Evolutionary conservation across 441 rosid genomes (phyloP).

Genomic region (Populus trichocarpa): DNA sequence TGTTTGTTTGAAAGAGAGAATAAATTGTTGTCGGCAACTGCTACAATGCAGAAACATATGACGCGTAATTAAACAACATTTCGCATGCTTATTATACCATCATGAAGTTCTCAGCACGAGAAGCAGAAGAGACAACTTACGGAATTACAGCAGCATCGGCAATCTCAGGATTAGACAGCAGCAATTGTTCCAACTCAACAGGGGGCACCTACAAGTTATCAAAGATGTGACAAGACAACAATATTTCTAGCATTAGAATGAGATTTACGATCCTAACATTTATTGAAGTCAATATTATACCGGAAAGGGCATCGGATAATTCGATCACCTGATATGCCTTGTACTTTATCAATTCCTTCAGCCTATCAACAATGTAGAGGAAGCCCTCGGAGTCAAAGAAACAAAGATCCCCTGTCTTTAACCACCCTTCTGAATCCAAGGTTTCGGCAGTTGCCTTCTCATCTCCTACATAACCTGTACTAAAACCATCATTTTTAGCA

Average conservation of each 20-base stretch:
- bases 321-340: conserved; percentile 79
- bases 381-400: conserved; percentile 66
- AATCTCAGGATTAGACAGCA: conserved; percentile 65
- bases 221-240: neutral
- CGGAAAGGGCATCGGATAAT: neutral
- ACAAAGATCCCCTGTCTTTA: conserved; percentile 92
- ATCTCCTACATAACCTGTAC: conserved; percentile 73
- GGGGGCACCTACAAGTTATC: conserved; percentile 68
- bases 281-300: neutral
- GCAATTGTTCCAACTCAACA: conserved; percentile 76
- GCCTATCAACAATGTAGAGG: conserved; percentile 72
- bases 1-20: too few species aligned
- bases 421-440: conserved; percentile 82
- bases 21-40: too few species aligned
- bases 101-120: neutral
- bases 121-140: conserved; percentile 34
- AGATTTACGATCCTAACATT: neutral
- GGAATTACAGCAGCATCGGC: conserved; percentile 88
- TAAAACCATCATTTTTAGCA: neutral
- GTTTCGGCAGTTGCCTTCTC: conserved; percentile 83
- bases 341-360: conserved; percentile 89
- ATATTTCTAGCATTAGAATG: neutral
- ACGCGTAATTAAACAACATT: too few species aligned
- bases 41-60: too few species aligned
- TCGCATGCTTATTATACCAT: neutral